Percentiles rank a stretch among this genome's conserved stretches.
These are phyloP conservation scores for Sungouiella thailandica DNA, from an alignment of 805 yeast species.

Conservation along the genomic window DNA sequence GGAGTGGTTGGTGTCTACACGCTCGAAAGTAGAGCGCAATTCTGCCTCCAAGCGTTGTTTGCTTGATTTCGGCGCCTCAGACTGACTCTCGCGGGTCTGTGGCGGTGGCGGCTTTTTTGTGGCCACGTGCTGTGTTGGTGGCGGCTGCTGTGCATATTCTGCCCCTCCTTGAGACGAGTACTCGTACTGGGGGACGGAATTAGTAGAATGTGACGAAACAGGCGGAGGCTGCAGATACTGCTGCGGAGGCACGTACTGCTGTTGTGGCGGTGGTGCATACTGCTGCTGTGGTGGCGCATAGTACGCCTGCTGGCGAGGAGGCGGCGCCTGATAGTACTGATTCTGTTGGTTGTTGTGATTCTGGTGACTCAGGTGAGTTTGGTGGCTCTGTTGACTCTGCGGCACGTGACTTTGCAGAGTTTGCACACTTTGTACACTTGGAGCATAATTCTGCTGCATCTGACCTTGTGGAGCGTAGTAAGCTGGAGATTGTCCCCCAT, in stretches of 20 bases:
- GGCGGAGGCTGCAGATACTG: slow-evolving; percentile 2
- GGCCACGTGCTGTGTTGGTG: slow-evolving; percentile 2
- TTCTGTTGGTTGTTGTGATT: too few relatives aligned
- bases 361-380: too few relatives aligned
- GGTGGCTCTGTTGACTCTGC: too few relatives aligned
- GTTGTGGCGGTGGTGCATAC: slow-evolving; percentile 3
- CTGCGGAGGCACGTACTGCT: slow-evolving; percentile 2
- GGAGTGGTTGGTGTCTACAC: slow-evolving; percentile 48
- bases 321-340: slow-evolving; percentile 1
- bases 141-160: not conserved
- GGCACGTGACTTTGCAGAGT: too few relatives aligned
- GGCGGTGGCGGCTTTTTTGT: slow-evolving; percentile 14
- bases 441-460: too few relatives aligned
- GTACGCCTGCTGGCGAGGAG: slow-evolving; percentile 2
- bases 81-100: slow-evolving; percentile 17
- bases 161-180: slow-evolving; percentile 1
- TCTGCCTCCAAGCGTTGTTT: slow-evolving; percentile 44
- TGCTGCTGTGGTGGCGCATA: slow-evolving; percentile 1
- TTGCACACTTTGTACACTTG: too few relatives aligned
- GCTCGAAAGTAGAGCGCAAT: slow-evolving; percentile 46
- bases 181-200: not conserved
- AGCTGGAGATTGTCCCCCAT: too few relatives aligned
- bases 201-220: not conserved
- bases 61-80: slow-evolving; percentile 17
- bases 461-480: too few relatives aligned